A percentile compares a stretch with the other conserved stretches of the same genome.
These are phyloP conservation scores for Gliomastix tumulicola DNA, from an alignment of 2,329 filamentous ascomycete species.

Conservation along the genomic window DNA sequence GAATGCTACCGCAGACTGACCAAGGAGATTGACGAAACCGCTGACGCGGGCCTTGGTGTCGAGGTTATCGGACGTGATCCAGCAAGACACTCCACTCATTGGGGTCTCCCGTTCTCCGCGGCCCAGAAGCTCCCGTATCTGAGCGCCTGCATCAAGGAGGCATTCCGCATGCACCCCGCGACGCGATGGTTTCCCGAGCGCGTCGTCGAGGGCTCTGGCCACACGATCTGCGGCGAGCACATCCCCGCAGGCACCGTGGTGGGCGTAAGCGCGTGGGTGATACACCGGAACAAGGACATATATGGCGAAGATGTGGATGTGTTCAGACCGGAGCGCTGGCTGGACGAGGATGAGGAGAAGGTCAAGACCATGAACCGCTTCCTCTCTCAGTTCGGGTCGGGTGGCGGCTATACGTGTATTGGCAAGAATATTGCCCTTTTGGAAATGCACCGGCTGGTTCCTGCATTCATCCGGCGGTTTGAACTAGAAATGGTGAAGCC, in stretches of 20 bases:
- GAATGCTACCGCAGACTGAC: constrained; percentile 11
- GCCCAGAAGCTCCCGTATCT: constrained; percentile 38
- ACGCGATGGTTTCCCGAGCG: constrained; percentile 40
- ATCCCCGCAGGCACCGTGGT: constrained; percentile 23
- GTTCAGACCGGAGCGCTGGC: constrained; percentile 34
- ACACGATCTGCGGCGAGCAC: constrained; percentile 24
- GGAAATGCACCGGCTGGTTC: constrained; percentile 59
- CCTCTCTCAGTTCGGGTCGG: constrained; percentile 71
- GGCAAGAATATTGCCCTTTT: constrained; percentile 59
- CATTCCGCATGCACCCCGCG: constrained; percentile 40
- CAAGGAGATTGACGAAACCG: constrained; percentile 18
- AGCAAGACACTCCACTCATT: constrained; percentile 42
- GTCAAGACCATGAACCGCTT: constrained; percentile 22
- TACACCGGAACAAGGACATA: constrained; percentile 20
- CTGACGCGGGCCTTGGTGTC: constrained; percentile 7
- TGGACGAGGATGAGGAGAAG: constrained; percentile 15
- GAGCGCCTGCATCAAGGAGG: constrained; percentile 47
- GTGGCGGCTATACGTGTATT: constrained; percentile 57
- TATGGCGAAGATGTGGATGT: constrained; percentile 22
- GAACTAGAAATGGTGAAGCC: neutral
- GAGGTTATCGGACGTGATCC: constrained; percentile 5
- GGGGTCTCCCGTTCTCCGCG: constrained; percentile 29
- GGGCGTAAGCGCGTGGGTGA: constrained; percentile 26
- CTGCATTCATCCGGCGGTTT: constrained; percentile 11
- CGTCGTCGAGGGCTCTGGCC: constrained; percentile 35